Percentiles rank a stretch among this genome's conserved stretches.
These are phyloP conservation scores for Saccharomyces eubayanus DNA, from an alignment of 805 yeast species.

Conservation along the genomic window DNA sequence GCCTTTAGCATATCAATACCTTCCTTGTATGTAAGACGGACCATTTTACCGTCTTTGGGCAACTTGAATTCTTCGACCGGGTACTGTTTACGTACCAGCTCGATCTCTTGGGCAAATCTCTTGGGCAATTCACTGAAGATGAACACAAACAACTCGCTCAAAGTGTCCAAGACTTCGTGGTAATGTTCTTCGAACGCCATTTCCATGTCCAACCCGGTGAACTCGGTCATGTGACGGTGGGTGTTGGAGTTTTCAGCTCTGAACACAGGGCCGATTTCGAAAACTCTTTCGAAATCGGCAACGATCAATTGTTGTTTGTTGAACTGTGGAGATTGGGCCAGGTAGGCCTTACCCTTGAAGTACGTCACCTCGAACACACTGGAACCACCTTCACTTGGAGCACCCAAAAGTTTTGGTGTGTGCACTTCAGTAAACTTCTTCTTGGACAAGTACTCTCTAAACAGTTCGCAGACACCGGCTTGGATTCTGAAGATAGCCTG, in stretches of 20 bases:
- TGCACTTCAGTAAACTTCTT: constrained; percentile 83
- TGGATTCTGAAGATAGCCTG: constrained; percentile 95
- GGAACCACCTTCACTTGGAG: constrained; percentile 97
- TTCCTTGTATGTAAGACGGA: constrained; percentile 78
- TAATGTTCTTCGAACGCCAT: constrained; percentile 98
- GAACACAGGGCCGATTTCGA: constrained; percentile 95
- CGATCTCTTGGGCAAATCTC: constrained; percentile 78
- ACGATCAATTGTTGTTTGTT: constrained; percentile 97
- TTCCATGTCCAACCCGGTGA: constrained; percentile 93
- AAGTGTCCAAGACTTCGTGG: constrained; percentile 69
- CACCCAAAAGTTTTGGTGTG: constrained; percentile 90
- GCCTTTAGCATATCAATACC: constrained; percentile 82
- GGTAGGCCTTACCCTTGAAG: constrained; percentile 84
- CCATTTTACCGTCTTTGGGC: constrained; percentile 92
- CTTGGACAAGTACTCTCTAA: constrained; percentile 73
- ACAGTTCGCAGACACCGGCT: constrained; percentile 78
- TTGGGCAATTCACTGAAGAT: constrained; percentile 76
- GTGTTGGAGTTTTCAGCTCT: constrained; percentile 99
- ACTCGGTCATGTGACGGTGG: constrained; percentile 98
- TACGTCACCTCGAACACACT: constrained; percentile 90
- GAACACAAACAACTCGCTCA: constrained; percentile 72
- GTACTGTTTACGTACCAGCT: constrained; percentile 82
- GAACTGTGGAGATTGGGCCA: constrained; percentile 97
- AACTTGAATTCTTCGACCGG: constrained; percentile 96
- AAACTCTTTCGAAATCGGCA: constrained; percentile 93